Conservation (phyloP, 257 asterid genomes). For the Jasminum sambac region DNA sequence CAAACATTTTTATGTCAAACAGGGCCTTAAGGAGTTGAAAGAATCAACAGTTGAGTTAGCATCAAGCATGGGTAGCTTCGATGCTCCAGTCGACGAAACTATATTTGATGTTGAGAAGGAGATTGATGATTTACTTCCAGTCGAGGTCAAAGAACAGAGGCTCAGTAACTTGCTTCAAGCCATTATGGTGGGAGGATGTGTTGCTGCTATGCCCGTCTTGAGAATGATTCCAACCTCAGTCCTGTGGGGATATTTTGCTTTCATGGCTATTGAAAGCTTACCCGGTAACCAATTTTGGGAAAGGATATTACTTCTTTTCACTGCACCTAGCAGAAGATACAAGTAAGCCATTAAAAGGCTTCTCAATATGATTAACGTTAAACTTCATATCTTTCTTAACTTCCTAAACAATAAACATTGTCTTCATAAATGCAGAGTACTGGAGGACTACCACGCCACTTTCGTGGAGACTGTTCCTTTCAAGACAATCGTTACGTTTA, state of each 20-base stretch:
- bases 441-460: constrained; percentile 78
- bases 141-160: constrained; percentile 91
- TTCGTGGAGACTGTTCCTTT: constrained; percentile 89
- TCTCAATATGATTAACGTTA: neutral
- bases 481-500: constrained; percentile 68
- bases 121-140: constrained; percentile 77
- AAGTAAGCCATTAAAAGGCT: constrained; percentile 39
- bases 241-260: constrained; percentile 92
- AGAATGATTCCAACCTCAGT: constrained; percentile 93
- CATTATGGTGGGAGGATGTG: constrained; percentile 75
- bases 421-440: constrained; percentile 45
- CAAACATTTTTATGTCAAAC: constrained; percentile 8
- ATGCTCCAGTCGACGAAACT: constrained; percentile 78
- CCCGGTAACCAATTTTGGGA: constrained; percentile 97
- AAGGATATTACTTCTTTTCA: constrained; percentile 68
- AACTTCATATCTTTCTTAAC: neutral
- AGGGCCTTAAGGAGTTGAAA: constrained; percentile 88
- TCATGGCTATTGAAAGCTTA: constrained; percentile 89
- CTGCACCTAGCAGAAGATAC: constrained; percentile 82
- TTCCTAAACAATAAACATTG: neutral
- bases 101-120: constrained; percentile 77
- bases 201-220: constrained; percentile 82
- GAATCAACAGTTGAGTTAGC: constrained; percentile 76
- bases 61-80: constrained; percentile 72
- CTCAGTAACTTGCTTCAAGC: constrained; percentile 82